These are phyloP conservation scores for Colletotrichum australisinense DNA, from an alignment of 2,329 filamentous ascomycete genomes.

Conservation along the genomic window DNA sequence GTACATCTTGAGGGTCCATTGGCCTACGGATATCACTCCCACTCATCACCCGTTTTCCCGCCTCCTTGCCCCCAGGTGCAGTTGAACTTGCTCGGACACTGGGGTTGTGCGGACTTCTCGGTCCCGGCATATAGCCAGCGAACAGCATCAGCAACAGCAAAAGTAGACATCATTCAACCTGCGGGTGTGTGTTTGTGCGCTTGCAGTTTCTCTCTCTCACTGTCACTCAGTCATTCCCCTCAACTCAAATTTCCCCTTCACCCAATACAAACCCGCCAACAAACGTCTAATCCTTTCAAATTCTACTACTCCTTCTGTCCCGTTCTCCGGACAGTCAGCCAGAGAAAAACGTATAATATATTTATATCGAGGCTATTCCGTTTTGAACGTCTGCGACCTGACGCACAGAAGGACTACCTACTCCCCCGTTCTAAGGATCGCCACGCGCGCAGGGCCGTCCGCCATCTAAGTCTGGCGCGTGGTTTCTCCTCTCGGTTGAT, in stretches of 20 bases:
- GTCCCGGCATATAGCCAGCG: background rate
- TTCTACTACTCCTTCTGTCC: slow-evolving; percentile 3
- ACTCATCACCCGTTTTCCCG: background rate
- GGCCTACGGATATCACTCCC: slow-evolving; percentile 5
- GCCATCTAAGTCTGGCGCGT: slow-evolving; percentile 35
- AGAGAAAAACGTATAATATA: slow-evolving; percentile 23
- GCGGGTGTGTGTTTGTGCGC: slow-evolving; percentile 26
- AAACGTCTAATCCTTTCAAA: background rate
- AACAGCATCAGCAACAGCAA: background rate
- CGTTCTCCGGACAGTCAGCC: background rate
- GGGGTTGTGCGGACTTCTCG: slow-evolving; percentile 25
- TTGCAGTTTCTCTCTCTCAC: slow-evolving; percentile 22
- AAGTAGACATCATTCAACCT: background rate
- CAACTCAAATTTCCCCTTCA: background rate
- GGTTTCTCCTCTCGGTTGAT: slow-evolving; percentile 39
- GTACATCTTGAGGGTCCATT: slow-evolving; percentile 8
- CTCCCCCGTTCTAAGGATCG: slow-evolving; percentile 33
- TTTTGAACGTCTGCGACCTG: slow-evolving; percentile 33
- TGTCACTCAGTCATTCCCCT: background rate
- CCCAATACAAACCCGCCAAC: slow-evolving; percentile 1
- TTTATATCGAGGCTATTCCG: slow-evolving; percentile 36
- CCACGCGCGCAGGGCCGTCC: slow-evolving; percentile 36
- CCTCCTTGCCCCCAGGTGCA: background rate
- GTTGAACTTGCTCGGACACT: slow-evolving; percentile 2
- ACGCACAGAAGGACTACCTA: slow-evolving; percentile 33